Evolutionary conservation across 2,329 filamentous ascomycete genomes (phyloP), one percentile per base, ranked within the genome.

Genomic region (Penicillium griseofulvum): DNA sequence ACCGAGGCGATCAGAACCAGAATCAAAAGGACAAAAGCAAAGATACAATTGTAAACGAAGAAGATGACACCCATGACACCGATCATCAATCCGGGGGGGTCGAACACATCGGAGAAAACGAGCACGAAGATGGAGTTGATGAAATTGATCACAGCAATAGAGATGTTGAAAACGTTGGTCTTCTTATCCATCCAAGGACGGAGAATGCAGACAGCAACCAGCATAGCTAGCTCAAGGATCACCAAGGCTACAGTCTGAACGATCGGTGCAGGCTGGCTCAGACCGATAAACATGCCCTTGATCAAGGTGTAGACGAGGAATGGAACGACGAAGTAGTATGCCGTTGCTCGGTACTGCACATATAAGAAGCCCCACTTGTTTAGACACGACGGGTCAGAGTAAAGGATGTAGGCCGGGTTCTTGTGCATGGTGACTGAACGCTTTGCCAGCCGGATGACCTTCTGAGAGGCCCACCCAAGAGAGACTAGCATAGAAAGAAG

Each of bases 331-430:
- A 93, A 97, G 80, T 95, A 97, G 82, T 96, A 97, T 37, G 91
- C 91, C 2, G 91, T 93, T 37, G 93, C 93, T 68, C 93, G 89
- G 82, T 96, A 97, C 74, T 96, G 92, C 38, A 97, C 91, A 71
- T 97, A 97, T 62, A 97, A 84, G 80, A 97, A 97, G 22, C 93
- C 93, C 93, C 92, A 97, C 77, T 96, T 96, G 83, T 97, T 96
- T 61, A 97, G 83, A 50, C 89, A 87, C 60, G 90, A 84, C n/a
- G 92, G 91, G 68, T 97, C 92, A 2, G 93, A 96, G 78, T 95
- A 97, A 59, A 97, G 86, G 65, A 97, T 96, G 75, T 97, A 97
- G 28, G 92, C 93, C 26, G 93, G 91, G 78, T 96, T 97, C 77
- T 93, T 92, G 81, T 97, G 92, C 85, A 96, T 90, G 54, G 83